Percentiles rank a stretch among this genome's conserved stretches.
phyloP scores from a whole-genome alignment of 2,329 filamentous ascomycete genomes.

The Alternaria gaisen region DNA sequence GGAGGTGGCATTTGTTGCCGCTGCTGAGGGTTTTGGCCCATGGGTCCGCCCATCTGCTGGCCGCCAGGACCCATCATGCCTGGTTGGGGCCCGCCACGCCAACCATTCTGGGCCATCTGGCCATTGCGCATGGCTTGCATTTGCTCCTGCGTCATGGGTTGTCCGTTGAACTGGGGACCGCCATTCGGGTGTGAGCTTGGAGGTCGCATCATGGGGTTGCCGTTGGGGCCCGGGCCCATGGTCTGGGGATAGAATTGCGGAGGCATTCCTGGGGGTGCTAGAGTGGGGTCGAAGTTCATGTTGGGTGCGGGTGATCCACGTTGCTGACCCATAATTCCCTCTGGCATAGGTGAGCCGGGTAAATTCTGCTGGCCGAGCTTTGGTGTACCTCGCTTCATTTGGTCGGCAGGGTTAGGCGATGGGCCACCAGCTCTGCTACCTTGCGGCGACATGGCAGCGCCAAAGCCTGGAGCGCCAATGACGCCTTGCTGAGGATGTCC shows the following conservation, averaged over 20 bases:
- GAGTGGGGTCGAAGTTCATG: constrained; percentile 58
- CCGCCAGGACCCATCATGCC: constrained; percentile 66
- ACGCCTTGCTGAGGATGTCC: constrained; percentile 60
- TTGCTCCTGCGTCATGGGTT: constrained; percentile 68
- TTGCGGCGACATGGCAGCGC: constrained; percentile 73
- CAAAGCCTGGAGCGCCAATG: constrained; percentile 65
- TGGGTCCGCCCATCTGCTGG: constrained; percentile 60
- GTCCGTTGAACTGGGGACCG: constrained; percentile 62
- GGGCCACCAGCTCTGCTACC: constrained; percentile 73
- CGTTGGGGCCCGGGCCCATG: constrained; percentile 36
- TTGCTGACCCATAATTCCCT: constrained; percentile 70
- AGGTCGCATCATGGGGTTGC: constrained; percentile 64
- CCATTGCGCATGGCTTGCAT: constrained; percentile 56
- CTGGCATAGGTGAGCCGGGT: constrained; percentile 73
- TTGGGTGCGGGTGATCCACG: constrained; percentile 69
- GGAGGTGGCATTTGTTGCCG: constrained; percentile 65
- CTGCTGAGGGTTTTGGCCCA: constrained; percentile 74
- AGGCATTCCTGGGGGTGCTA: constrained; percentile 59
- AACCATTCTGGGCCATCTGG: constrained; percentile 50
- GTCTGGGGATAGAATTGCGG: constrained; percentile 48
- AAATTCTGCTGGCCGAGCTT: constrained; percentile 75
- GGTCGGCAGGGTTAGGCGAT: constrained; percentile 79
- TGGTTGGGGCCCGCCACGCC: constrained; percentile 48
- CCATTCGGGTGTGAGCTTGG: constrained; percentile 58
- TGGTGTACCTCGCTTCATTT: constrained; percentile 80